Evolutionary conservation across 768 basidiomycete species (phyloP), one percentile per base, ranked within the genome.

Genomic region (Pleurotus tuber-regium): DNA sequence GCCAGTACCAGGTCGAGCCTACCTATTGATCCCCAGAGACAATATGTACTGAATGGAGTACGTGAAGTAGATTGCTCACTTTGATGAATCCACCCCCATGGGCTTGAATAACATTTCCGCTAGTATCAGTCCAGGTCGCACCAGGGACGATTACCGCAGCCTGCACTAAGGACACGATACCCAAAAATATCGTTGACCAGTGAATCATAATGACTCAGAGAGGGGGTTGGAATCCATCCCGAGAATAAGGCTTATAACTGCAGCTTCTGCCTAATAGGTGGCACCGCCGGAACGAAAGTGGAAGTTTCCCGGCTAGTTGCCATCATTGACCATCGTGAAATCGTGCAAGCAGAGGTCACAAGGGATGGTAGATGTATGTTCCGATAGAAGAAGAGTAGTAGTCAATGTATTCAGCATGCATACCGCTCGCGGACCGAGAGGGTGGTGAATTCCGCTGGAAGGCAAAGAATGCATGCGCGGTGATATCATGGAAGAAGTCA

Each of bases 71-170:
- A 9, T 3, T 11, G 28, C 57, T 14, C 46, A 79, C 82, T 67
- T 80, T 82, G 19, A 84, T 49, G 44, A 84, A 70, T 1, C 82
- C 82, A 7, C 73, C 81, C 9, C 83, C 82, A 61, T 85, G 83
- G 4, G 80, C 83, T 58, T 85, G 83, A 6, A 85, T 85, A 12
- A 72, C 65, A 59, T 78, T 82, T 2, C 83, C 83, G 53, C 70
- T 74, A 8, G 81, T 83, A 58, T 85, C 83, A 5, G 72, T 77
- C 83, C 83, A 84, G 4, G 74, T 70, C 6, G 83, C 82, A 10
- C 83, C 83, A 8, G 82, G 76, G 8, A 84, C 82, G 51, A 85
- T 81, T 48, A 80, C 74, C 8, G 70, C 67, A 28, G 72, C 68
- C 12, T 53, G 58, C 4, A 61, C 61, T 21, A 61, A 50, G 4